phyloP scores from a whole-genome alignment of 257 asterid genomes.

The Striga asiatica region DNA sequence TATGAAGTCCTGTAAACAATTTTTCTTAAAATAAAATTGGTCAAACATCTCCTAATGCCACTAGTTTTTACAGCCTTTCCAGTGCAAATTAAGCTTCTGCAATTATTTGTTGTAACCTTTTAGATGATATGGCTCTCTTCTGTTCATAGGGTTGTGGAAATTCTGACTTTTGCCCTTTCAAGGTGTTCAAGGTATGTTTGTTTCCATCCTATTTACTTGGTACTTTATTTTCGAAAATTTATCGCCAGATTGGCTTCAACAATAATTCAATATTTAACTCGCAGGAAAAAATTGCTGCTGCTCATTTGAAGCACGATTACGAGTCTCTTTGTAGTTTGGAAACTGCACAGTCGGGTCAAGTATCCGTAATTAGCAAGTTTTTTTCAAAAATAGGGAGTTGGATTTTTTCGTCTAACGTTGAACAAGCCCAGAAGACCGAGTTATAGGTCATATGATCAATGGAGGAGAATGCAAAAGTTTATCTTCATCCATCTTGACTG shows the following conservation, averaged over 20 bases:
- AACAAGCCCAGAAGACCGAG: background rate
- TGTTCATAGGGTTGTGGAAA: constrained; percentile 56
- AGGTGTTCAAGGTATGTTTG: constrained; percentile 63
- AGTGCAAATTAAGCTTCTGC: no score
- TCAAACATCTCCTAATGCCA: no score
- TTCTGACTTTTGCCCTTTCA: constrained; percentile 69
- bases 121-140: background rate
- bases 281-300: constrained; percentile 71
- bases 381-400: constrained; percentile 34
- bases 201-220: background rate
- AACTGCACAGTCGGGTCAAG: constrained; percentile 18
- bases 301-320: constrained; percentile 76
- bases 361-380: constrained; percentile 23
- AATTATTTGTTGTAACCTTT: background rate
- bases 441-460: no score
- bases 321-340: constrained; percentile 40
- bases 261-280: constrained; percentile 8
- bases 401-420: no score
- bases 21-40: no score
- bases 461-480: background rate
- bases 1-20: no score
- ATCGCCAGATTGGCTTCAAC: background rate
- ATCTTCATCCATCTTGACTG: background rate
- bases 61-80: no score
- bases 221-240: background rate